Evolutionary conservation across 495 filamentous ascomycete species (phyloP), one percentile per base, ranked within the genome.

Genomic region (Diplogelasinospora grovesii): DNA sequence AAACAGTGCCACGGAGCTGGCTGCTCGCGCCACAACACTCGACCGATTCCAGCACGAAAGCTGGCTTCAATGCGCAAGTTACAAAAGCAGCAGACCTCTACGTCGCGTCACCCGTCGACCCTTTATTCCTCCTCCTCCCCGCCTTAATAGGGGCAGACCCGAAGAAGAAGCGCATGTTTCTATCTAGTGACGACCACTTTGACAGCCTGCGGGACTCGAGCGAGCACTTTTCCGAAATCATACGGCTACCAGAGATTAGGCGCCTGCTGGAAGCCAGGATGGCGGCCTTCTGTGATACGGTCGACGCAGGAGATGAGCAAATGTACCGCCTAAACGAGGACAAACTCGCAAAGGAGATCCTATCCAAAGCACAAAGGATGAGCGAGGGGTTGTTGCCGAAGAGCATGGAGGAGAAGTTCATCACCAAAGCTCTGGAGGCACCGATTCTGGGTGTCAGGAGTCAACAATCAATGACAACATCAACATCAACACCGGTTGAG

Each of bases 331-430:
- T 92, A 15, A 90, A 66, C 46, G 68, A 80, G 43, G 55, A 62
- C 4, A 90, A 86, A 57, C 70, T 95, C 9, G 41, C 86, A n/a
- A 45, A 53, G 21, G 75, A 84, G 45, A 52, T 97, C 14, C 39
- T 85, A 14, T 46, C 52, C 11, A 97, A 95, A 56, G 89, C 88
- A 13, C 66, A 73, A 38, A 71, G 66, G 0, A 86, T 95, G 75
- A 70, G 70, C 14, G 60, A 66, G 5, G 65, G 65, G 1, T 78
- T 78, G 0, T 59, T 96, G 22, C 89, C 92, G 8, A 60, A 64
- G 27, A 95, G 84, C 49, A 72, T 97, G 71, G 93, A 96, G 57
- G 82, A 94, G 27, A 79, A 77, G 20, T 92, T 94, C 52, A 75
- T 99, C 9, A 69, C 64, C 14, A 81, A 82, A 47, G 72, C 76